Evolutionary conservation across 257 asterid species (phyloP), one percentile per base, ranked within the genome.

Genomic region (Marsdenia floribunda): DNA sequence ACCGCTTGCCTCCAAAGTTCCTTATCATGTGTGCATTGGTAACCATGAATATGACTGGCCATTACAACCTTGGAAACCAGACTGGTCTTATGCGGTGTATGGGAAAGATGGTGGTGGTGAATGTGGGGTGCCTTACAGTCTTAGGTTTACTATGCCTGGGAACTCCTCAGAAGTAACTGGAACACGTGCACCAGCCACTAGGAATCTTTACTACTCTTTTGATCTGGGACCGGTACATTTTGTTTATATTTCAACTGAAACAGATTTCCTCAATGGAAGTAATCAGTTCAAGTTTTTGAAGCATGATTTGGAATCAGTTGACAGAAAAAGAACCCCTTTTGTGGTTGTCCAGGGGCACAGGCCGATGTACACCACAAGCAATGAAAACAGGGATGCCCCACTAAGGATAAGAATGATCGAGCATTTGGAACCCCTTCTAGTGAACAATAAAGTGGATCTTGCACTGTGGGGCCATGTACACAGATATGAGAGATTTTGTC

Each of bases 11-110:
- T 88, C 97, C 77, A 80, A 67, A 79, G 92, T 89, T 6, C 97
- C 99, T 0, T 92, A 94, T 80, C 96, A 90, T 72, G 99, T 94
- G 1, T 92, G 99, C 78, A 90, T 92, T 2, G 99, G 99, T 46
- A 94, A 94, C 81, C 97, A 94, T 13, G 99, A 94, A 76, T 94
- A 94, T 54, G 93, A 94, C 72, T 94, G 97, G 97, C 97, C 89
- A 0, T 76, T 75, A 35, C 97, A 94, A 84, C 97, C 97, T 15
- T 94, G 99, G 99, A 92, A 71, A 72, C 97, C 99, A 13, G 96
- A 90, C 16, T 94, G 99, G 97, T 73, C 97, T 38, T 71, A 71
- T 42, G 46, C 76, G 0, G 79, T 87, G 42, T 94, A 90, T 63
- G 87, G 88, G 49, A 89, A 63, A 76, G 99, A 94, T 12, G 99